Conservation (phyloP, 306 rosid genomes). For the Senna tora region DNA sequence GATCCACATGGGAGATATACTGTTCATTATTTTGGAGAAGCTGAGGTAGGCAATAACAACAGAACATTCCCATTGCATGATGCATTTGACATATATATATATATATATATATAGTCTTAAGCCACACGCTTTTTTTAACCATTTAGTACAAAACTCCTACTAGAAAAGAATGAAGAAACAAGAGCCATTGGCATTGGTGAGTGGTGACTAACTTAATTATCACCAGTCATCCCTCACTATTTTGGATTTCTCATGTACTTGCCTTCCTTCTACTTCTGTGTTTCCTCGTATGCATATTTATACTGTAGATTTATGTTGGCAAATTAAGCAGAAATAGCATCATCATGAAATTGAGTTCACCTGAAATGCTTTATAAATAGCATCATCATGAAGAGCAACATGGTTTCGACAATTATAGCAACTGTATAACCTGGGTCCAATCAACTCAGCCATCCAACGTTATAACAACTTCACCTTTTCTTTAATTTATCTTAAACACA, state of each 20-base stretch:
- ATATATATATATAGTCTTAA: no score
- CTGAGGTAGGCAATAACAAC: no score
- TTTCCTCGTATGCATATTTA: slow-evolving; percentile 55
- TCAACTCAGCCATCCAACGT: slow-evolving; percentile 53
- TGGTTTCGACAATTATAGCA: slow-evolving; percentile 63
- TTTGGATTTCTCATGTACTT: slow-evolving; percentile 47
- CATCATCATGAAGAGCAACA: slow-evolving; percentile 69
- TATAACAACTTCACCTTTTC: slow-evolving; percentile 24
- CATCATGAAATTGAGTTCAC: slow-evolving; percentile 39
- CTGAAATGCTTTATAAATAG: slow-evolving; percentile 75
- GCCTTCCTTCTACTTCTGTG: slow-evolving; percentile 55
- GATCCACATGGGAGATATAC: no score
- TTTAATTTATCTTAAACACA: slow-evolving; percentile 17
- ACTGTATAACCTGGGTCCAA: slow-evolving; percentile 50
- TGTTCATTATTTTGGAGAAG: no score
- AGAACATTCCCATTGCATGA: no score
- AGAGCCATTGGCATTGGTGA: neutral
- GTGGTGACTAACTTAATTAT: no score
- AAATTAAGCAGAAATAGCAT: neutral
- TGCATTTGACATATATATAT: no score
- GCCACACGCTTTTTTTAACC: no score
- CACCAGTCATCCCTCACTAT: slow-evolving; percentile 36
- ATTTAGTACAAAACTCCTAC: no score
- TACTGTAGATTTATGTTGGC: no score
- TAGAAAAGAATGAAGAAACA: no score